Evolutionary conservation across 1,284 basidiomycete species (phyloP).

Genomic region (Puccinia polysora): DNA sequence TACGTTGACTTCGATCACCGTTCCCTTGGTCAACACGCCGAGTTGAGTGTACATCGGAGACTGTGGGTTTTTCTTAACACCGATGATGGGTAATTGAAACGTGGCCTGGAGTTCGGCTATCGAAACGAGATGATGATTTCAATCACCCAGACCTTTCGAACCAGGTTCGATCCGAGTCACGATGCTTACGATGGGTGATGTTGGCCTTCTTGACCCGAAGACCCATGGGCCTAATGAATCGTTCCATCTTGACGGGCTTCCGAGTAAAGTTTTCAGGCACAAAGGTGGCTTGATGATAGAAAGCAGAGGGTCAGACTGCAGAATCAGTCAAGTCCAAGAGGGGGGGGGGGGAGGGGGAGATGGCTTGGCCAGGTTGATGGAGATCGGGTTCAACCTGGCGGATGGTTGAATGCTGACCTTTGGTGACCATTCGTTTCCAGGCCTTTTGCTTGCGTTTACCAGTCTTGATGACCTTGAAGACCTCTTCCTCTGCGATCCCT

Average conservation of each 20-base stretch:
- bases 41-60: slow-evolving; percentile 77
- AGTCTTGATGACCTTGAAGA: slow-evolving; percentile 99
- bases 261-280: slow-evolving; percentile 80
- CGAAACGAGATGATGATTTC: too few relatives aligned
- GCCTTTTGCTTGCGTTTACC: slow-evolving; percentile 94
- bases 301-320: too few relatives aligned
- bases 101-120: slow-evolving; percentile 93
- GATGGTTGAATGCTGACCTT: too few relatives aligned
- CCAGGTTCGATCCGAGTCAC: slow-evolving; percentile 44
- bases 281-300: too few relatives aligned
- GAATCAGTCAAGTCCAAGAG: too few relatives aligned
- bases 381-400: too few relatives aligned
- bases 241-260: slow-evolving; percentile 98
- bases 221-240: slow-evolving; percentile 96
- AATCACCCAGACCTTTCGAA: neutral
- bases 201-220: slow-evolving; percentile 97
- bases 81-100: slow-evolving; percentile 95
- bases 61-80: slow-evolving; percentile 99
- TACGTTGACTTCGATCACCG: slow-evolving; percentile 96
- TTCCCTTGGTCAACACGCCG: slow-evolving; percentile 97
- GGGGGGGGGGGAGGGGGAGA: neutral
- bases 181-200: slow-evolving; percentile 95
- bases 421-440: slow-evolving; percentile 99
- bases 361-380: too few relatives aligned
- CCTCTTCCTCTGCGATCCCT: slow-evolving; percentile 98